phyloP scores from a whole-genome alignment of 768 basidiomycete genomes.

The Thelephora ganbajun region DNA sequence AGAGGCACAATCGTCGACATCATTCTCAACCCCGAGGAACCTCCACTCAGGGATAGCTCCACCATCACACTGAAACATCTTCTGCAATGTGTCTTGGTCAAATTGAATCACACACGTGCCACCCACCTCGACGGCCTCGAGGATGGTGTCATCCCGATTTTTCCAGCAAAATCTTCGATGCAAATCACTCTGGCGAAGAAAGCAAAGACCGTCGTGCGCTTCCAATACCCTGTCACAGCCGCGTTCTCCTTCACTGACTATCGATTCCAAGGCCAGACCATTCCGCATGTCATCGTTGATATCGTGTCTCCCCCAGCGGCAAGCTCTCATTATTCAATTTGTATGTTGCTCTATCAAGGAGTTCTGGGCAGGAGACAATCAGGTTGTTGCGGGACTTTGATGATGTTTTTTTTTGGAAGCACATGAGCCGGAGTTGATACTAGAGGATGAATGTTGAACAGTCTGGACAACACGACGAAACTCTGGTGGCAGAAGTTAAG shows the following conservation, averaged over 20 bases:
- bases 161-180: conserved; percentile 18
- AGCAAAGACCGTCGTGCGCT: conserved; percentile 6
- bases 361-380: conserved; percentile 15
- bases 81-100: conserved; percentile 20
- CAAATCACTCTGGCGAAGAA: conserved; percentile 8
- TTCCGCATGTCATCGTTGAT: conserved; percentile 23
- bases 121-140: conserved; percentile 16
- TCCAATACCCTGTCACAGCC: conserved; percentile 19
- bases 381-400: conserved; percentile 18
- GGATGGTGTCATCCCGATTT: conserved; percentile 18
- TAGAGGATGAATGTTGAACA: conserved; percentile 5
- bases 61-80: conserved; percentile 15
- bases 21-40: conserved; percentile 19
- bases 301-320: conserved; percentile 19
- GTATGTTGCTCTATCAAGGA: conserved; percentile 26
- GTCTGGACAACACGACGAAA: too few species aligned
- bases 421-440: conserved; percentile 5
- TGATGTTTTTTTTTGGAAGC: conserved; percentile 13
- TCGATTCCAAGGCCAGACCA: conserved; percentile 27
- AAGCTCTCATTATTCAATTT: conserved; percentile 21
- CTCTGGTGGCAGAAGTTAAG: too few species aligned
- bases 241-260: conserved; percentile 32
- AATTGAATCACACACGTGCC: conserved; percentile 16
- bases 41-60: neutral
- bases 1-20: conserved; percentile 19